Conservation (phyloP, 2,329 filamentous ascomycete genomes). For the Thielaviopsis euricoi region DNA sequence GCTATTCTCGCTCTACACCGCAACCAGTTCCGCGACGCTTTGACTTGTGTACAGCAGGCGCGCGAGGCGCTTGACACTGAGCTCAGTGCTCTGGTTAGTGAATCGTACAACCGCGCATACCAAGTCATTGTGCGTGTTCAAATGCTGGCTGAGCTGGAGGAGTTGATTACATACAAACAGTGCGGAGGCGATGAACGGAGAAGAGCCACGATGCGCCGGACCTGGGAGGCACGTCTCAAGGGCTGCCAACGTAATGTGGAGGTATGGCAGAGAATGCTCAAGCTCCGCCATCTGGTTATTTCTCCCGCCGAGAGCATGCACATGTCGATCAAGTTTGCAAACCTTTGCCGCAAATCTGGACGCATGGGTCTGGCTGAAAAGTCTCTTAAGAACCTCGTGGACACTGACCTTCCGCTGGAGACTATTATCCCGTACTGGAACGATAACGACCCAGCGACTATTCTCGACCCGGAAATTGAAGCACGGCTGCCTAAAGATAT, state of each 20-base stretch:
- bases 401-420: constrained; percentile 47
- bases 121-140: constrained; percentile 95
- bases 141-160: constrained; percentile 96
- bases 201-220: constrained; percentile 76
- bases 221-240: constrained; percentile 89
- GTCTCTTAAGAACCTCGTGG: constrained; percentile 79
- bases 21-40: constrained; percentile 85
- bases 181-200: constrained; percentile 66
- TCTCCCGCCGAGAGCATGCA: constrained; percentile 85
- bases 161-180: constrained; percentile 96
- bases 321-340: constrained; percentile 99
- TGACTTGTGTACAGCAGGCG: constrained; percentile 78
- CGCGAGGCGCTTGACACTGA: constrained; percentile 91
- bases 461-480: constrained; percentile 13
- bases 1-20: constrained; percentile 89
- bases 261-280: constrained; percentile 96
- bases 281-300: constrained; percentile 82
- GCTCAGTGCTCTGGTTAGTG: constrained; percentile 86
- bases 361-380: constrained; percentile 91
- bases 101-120: constrained; percentile 96
- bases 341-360: constrained; percentile 90
- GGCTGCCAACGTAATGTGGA: constrained; percentile 96
- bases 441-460: constrained; percentile 18
- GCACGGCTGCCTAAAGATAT: constrained; percentile 24
- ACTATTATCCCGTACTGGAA: constrained; percentile 43